Evolutionary conservation across 495 filamentous ascomycete genomes (phyloP).

Genomic region (Penicillium cinerascens): DNA sequence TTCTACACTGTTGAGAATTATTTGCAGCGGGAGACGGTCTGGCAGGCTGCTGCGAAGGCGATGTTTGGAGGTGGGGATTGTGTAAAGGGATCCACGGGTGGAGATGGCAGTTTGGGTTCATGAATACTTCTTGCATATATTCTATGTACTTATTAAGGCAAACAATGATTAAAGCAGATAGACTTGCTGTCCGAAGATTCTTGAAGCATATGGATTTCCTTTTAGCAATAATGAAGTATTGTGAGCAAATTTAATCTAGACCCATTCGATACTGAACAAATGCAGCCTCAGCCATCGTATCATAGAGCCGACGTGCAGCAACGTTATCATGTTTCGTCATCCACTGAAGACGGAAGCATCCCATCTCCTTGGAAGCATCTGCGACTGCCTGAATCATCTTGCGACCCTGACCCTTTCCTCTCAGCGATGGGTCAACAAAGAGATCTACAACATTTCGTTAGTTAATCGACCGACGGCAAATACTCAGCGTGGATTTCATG

Average conservation of each 20-base stretch:
- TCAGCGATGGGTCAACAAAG: constrained; percentile 8
- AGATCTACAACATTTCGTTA: constrained; percentile 5
- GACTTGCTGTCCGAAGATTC: no score
- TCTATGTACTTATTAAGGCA: background rate
- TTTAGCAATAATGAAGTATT: no score
- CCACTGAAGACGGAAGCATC: constrained; percentile 12
- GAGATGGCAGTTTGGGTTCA: constrained; percentile 23
- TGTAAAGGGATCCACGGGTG: constrained; percentile 27
- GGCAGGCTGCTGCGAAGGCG: constrained; percentile 25
- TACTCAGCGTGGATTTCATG: no score
- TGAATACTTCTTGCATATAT: background rate
- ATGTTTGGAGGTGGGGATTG: constrained; percentile 26
- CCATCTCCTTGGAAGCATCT: constrained; percentile 7
- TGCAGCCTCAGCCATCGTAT: background rate
- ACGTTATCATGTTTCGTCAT: constrained; percentile 11
- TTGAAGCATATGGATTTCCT: no score
- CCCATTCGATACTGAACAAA: background rate
- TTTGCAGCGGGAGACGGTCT: constrained; percentile 22
- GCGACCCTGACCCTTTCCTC: constrained; percentile 13
- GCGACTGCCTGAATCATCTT: constrained; percentile 9
- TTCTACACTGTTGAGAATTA: constrained; percentile 35
- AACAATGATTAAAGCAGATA: no score
- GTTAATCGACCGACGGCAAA: no score
- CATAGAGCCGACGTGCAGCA: background rate
- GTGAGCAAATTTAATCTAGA: no score